Evolutionary conservation across 257 asterid genomes (phyloP), one percentile per base, ranked within the genome.

Genomic region (Handroanthus guayacan): DNA sequence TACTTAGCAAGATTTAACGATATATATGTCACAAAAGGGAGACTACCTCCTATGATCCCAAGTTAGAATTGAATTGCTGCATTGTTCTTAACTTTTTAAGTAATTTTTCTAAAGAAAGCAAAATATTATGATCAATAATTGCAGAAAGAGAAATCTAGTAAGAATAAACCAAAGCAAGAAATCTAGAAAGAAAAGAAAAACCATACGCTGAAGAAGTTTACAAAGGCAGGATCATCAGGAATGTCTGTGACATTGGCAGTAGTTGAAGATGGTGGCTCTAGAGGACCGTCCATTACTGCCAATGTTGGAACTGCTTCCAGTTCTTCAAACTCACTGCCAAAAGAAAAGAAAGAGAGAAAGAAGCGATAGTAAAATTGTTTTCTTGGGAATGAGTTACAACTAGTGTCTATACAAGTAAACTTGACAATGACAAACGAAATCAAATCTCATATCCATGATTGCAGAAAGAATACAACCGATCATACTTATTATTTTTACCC

Each of bases 231-330:
- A 78, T 94, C 98, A 83, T 92, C 98, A 8, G 89, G 83, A 69
- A 72, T 84, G 74, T 92, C 90, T 41, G 90, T 51, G 34, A 76
- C 84, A 82, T 77, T 87, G 67, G 91, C 66, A 62, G 82, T 52
- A 67, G 85, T 68, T 62, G 96, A 81, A 44, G 88, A 77, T 79
- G 97, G 69, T 41, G 97, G 94, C 89, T 94, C 97, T 39, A 92
- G 79, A 67, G 97, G 95, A 74, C 97, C 96, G 79, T 94, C 97
- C 82, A 92, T 92, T 50, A 88, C 93, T 20, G 97, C 91, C 82
- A 87, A 82, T 18, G 96, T 84, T 18, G 97, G 96, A 77, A 94
- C 97, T 76, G 97, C 97, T 88, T 92, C 98, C 74, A 92, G 90
- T 82, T 94, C 98, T 85, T 92, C 97, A 41, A 89, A 94, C 75